Conservation (phyloP, 1,284 basidiomycete genomes). For the Earliella scabrosa region DNA sequence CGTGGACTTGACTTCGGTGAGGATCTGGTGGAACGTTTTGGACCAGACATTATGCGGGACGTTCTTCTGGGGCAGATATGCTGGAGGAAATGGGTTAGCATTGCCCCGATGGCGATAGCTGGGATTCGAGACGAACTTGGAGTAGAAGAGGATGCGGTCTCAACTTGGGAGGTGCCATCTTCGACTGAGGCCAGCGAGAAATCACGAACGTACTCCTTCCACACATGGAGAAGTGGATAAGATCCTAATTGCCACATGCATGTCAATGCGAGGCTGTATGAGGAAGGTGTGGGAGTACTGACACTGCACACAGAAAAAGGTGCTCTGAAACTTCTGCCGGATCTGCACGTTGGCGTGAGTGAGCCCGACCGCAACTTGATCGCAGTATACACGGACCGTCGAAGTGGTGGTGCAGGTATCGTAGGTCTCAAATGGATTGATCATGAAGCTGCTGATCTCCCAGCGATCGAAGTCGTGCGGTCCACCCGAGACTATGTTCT, state of each 20-base stretch:
- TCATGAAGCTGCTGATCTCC: slow-evolving; percentile 60
- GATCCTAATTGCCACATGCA: slow-evolving; percentile 40
- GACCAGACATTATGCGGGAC: slow-evolving; percentile 68
- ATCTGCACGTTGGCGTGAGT: slow-evolving; percentile 48
- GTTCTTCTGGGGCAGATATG: slow-evolving; percentile 53
- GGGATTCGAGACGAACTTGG: slow-evolving; percentile 46
- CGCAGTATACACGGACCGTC: slow-evolving; percentile 46
- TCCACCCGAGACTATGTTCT: slow-evolving; percentile 59
- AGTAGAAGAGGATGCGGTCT: slow-evolving; percentile 70
- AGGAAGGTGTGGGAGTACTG: neutral
- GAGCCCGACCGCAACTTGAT: neutral
- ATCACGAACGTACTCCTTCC: slow-evolving; percentile 59
- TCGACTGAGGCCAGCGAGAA: slow-evolving; percentile 66
- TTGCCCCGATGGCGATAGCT: neutral
- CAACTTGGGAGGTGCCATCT: slow-evolving; percentile 78
- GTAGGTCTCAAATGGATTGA: slow-evolving; percentile 72
- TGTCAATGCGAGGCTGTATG: neutral
- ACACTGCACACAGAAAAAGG: slow-evolving; percentile 54
- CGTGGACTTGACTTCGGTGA: slow-evolving; percentile 59
- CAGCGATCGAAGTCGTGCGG: slow-evolving; percentile 69
- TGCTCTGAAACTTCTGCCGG: slow-evolving; percentile 68
- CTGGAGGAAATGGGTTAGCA: slow-evolving; percentile 19
- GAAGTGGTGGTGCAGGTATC: slow-evolving; percentile 67
- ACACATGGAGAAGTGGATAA: slow-evolving; percentile 61
- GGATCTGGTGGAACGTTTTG: slow-evolving; percentile 55